These are phyloP conservation scores for Colletotrichum aenigma DNA, from an alignment of 2,329 filamentous ascomycete species.

Conservation along the genomic window DNA sequence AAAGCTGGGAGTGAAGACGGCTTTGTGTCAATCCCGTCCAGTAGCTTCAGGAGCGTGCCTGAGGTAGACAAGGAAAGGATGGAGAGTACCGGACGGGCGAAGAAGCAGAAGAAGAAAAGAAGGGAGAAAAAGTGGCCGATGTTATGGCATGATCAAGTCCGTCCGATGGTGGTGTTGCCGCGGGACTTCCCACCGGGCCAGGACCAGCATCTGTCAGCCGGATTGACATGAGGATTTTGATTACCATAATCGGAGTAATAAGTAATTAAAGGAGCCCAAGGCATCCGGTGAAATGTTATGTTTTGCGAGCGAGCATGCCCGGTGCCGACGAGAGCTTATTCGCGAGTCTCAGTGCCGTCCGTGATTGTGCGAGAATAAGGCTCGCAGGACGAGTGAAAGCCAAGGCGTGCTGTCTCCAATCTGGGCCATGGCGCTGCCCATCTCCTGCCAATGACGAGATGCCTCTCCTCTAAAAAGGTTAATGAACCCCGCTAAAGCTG, in stretches of 20 bases:
- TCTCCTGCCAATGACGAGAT: conserved; percentile 19
- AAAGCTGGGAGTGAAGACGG: not conserved
- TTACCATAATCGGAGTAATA: not conserved
- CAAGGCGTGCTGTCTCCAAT: not conserved
- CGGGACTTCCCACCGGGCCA: conserved; percentile 5
- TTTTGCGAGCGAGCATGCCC: not conserved
- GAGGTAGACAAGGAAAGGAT: not conserved
- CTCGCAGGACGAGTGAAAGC: not conserved
- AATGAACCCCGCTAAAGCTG: conserved; percentile 20
- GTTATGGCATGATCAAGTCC: conserved; percentile 1
- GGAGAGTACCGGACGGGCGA: not conserved
- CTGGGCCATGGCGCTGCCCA: conserved; percentile 15
- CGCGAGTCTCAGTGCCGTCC: not conserved
- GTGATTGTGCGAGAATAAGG: not conserved
- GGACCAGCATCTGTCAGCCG: not conserved
- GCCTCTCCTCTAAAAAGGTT: conserved; percentile 17
- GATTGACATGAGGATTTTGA: not conserved
- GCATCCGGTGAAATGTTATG: not conserved
- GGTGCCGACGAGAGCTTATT: not conserved
- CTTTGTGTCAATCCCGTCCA: not conserved
- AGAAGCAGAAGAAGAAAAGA: not conserved
- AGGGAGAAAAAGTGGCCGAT: not conserved
- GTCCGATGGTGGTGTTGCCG: conserved; percentile 3
- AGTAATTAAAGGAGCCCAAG: not conserved
- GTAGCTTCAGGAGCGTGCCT: not conserved